Base-by-base conservation (phyloP, 495 filamentous ascomycete species). In the Tuber melanosporum region DNA sequence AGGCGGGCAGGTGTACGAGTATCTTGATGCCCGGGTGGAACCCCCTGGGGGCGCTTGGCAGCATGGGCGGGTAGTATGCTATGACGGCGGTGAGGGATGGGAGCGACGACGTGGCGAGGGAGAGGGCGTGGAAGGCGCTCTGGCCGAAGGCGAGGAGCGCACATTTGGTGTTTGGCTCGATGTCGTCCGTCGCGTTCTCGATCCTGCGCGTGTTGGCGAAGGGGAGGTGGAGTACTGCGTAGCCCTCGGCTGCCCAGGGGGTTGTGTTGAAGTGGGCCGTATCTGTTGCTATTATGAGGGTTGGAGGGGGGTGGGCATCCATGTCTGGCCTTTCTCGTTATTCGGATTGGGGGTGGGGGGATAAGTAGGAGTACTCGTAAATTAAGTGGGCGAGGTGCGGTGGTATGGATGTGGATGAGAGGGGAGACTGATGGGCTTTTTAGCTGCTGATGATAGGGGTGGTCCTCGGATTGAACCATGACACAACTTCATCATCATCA, bases 61-160 rank as follows among this genome's bases (percentile, higher is more conserved):
- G 86, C 36, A 78, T 76, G 49, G 86, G 85, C 0, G 90, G 90
- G 73, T 92, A 91, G 84, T 90, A 92, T 17, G 88, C 88, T 45
- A 90, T 82, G 0, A 91, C 85, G 0, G 88, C 88, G 73, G 85
- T 86, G 42, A 87, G 82, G 46, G 86, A 84, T 9, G 84, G 85
- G 74, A 86, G 80, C 0, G 89, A 87, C 76, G 89, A 88, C 39
- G 84, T 81, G 71, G 87, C 88, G 42, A 88, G 85, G 5, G 89
- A 86, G 41, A 92, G 87, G 44, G 87, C 88, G 76, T 86, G 86
- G 42, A 86, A 85, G 12, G 90, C 90, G 0, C 90, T 89, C 42
- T 88, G 86, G 14, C 89, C 90, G 82, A 86, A 90, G 26, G 88
- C 88, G 89, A 62, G 15, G 39, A 82, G 77, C 26, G 74, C 81